Evolutionary conservation across 2,329 filamentous ascomycete genomes (phyloP).

Genomic region (Tolypocladium ophioglossoides): DNA sequence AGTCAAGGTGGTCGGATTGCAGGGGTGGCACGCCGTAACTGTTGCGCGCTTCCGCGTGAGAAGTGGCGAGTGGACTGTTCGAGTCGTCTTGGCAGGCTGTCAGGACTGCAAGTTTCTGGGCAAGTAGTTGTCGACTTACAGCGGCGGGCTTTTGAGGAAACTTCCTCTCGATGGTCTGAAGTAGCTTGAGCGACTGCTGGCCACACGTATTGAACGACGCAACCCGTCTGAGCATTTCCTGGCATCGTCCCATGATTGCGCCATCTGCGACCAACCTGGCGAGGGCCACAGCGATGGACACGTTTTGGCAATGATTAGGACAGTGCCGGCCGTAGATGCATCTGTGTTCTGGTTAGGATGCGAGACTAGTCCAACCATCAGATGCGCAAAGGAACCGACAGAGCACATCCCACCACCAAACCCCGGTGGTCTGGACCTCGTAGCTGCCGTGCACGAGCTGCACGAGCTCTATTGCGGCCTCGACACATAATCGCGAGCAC

Average conservation of each 20-base stretch:
- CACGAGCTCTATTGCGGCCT: constrained; percentile 18
- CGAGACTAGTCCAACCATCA: background rate
- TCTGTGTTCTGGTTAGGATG: constrained; percentile 2
- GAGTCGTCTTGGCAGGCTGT: too few species aligned
- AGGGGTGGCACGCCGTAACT: background rate
- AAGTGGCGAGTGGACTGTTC: background rate
- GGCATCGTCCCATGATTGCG: constrained; percentile 3
- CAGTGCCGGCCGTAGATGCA: constrained; percentile 7
- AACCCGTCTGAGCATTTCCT: constrained; percentile 3
- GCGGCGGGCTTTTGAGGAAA: background rate
- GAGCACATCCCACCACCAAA: constrained; percentile 29
- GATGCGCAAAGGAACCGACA: constrained; percentile 16
- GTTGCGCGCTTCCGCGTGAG: background rate
- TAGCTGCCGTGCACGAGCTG: constrained; percentile 17
- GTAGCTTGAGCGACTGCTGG: background rate
- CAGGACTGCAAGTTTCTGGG: background rate
- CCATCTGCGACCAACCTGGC: background rate
- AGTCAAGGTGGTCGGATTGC: background rate
- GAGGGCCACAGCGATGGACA: background rate
- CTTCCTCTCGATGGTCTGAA: constrained; percentile 2
- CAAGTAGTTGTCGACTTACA: background rate
- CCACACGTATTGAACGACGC: background rate
- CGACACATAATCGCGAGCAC: constrained; percentile 20
- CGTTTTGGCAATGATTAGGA: constrained; percentile 8
- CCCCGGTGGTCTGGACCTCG: constrained; percentile 13